phyloP scores from a whole-genome alignment of 805 yeast genomes.

The Kodamaea fukazawae region DNA sequence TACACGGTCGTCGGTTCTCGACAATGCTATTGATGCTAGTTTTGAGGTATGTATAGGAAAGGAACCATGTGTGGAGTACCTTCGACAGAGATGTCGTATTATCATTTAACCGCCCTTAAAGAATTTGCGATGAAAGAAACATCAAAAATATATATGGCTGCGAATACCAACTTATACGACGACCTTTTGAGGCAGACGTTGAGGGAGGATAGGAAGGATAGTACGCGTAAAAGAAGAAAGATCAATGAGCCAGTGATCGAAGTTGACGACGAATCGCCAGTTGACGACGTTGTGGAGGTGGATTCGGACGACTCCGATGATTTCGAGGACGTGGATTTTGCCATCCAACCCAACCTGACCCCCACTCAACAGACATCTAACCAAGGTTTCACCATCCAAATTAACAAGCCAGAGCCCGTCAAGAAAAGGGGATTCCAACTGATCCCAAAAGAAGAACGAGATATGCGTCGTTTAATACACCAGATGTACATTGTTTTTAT shows the following conservation, averaged over 20 bases:
- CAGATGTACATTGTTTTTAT: slow-evolving; percentile 55
- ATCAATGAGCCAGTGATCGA: background rate
- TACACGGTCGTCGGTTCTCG: background rate
- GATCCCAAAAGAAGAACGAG: slow-evolving; percentile 55
- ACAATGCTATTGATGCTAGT: too few species aligned
- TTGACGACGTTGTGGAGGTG: background rate
- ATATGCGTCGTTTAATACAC: slow-evolving; percentile 53
- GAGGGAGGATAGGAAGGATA: background rate
- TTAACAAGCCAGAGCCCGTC: slow-evolving; percentile 13
- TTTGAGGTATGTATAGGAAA: too few species aligned
- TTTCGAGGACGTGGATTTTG: slow-evolving; percentile 7
- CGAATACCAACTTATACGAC: slow-evolving; percentile 1
- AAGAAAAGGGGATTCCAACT: slow-evolving; percentile 29
- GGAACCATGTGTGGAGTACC: too few species aligned
- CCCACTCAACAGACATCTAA: background rate
- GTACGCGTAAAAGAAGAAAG: slow-evolving; percentile 1
- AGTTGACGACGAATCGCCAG: background rate
- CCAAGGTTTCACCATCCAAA: slow-evolving; percentile 8
- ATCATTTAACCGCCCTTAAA: too few species aligned
- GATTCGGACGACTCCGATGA: background rate
- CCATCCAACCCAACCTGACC: slow-evolving; percentile 4
- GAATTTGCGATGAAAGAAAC: too few species aligned
- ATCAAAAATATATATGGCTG: too few species aligned
- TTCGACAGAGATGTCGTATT: too few species aligned
- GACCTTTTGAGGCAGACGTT: slow-evolving; percentile 2